A percentile compares a stretch with the other conserved stretches of the same genome.
These are phyloP conservation scores for Afroboletus lepidellus DNA, from an alignment of 1,284 basidiomycete genomes.

Conservation along the genomic window DNA sequence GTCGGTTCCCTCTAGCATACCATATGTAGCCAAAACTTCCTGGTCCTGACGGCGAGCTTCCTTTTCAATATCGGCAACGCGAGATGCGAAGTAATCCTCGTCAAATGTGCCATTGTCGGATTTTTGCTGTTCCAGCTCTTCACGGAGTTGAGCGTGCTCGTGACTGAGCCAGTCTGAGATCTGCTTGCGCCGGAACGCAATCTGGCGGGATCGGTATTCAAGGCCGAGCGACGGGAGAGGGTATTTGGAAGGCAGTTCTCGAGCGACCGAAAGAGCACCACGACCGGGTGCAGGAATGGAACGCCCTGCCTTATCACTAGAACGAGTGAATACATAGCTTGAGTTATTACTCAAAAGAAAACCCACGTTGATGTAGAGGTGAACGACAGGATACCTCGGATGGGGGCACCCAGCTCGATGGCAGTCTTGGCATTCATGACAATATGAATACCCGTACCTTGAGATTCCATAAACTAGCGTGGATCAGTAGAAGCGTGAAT, in stretches of 20 bases:
- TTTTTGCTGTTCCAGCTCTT: slow-evolving; percentile 69
- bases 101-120: slow-evolving; percentile 53
- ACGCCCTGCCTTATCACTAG: slow-evolving; percentile 90
- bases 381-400: slow-evolving; percentile 92
- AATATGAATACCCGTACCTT: slow-evolving; percentile 95
- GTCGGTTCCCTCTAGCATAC: slow-evolving; percentile 91
- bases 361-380: slow-evolving; percentile 93
- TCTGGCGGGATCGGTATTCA: slow-evolving; percentile 86
- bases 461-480: slow-evolving; percentile 87
- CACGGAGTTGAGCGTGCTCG: slow-evolving; percentile 80
- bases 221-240: slow-evolving; percentile 78
- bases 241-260: slow-evolving; percentile 75
- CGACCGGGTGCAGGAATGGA: slow-evolving; percentile 93
- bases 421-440: slow-evolving; percentile 97
- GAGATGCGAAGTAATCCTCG: slow-evolving; percentile 69
- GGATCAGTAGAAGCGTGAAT: slow-evolving; percentile 17
- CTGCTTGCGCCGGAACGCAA: slow-evolving; percentile 89
- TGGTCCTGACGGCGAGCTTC: slow-evolving; percentile 91
- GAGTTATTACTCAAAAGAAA: slow-evolving; percentile 6
- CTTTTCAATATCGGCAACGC: slow-evolving; percentile 81
- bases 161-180: slow-evolving; percentile 92
- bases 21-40: slow-evolving; percentile 85
- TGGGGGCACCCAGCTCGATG: slow-evolving; percentile 89
- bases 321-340: slow-evolving; percentile 12
- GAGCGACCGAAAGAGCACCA: slow-evolving; percentile 84